Conservation (phyloP, 192 early-diverging fungal genomes). For the Mortierella hygrophila region DNA sequence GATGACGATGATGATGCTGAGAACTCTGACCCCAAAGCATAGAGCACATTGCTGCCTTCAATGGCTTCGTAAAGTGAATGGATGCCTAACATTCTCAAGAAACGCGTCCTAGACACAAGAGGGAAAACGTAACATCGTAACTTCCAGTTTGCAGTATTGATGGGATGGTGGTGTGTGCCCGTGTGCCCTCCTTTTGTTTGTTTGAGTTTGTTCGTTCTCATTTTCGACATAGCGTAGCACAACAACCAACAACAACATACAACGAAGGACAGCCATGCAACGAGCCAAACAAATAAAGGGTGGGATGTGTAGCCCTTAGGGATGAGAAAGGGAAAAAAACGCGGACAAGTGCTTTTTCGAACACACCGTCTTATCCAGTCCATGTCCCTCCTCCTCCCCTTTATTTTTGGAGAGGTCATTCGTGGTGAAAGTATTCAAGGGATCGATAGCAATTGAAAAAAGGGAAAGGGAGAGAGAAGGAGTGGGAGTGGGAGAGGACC, state of each 20-base stretch:
- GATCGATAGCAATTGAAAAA: slow-evolving; percentile 1
- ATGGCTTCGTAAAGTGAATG: too few species aligned
- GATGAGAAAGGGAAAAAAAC: neutral
- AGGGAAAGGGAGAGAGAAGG: neutral
- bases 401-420: neutral
- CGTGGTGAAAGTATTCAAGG: slow-evolving; percentile 6
- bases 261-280: neutral
- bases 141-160: neutral
- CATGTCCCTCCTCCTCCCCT: neutral
- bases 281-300: too few species aligned
- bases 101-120: neutral
- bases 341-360: neutral
- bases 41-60: neutral
- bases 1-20: neutral
- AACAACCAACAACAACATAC: neutral
- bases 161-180: neutral
- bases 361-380: neutral
- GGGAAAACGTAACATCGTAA: neutral
- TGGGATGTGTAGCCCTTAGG: neutral
- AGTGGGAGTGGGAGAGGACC: too few species aligned
- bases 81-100: neutral
- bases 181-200: neutral
- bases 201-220: neutral
- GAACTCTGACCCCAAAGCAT: too few species aligned
- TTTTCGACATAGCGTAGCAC: neutral